phyloP scores from a whole-genome alignment of 176 grass and related monocot species.

The Panicum miliaceum region DNA sequence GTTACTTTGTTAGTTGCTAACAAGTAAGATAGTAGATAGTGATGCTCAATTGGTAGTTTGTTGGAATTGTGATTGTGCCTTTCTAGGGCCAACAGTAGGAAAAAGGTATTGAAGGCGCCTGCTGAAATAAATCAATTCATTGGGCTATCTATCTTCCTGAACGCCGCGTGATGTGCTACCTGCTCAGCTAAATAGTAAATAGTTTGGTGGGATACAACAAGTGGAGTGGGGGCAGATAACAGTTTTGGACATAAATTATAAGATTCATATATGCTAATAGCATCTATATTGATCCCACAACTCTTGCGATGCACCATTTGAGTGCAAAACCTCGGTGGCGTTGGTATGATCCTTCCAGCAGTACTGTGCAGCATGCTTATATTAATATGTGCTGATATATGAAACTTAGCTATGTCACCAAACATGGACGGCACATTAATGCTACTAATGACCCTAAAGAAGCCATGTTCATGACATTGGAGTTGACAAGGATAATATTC shows the following conservation, averaged over 20 bases:
- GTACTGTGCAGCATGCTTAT: not conserved
- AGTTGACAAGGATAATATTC: not conserved
- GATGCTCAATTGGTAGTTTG: not conserved
- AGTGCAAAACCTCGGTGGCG: not conserved
- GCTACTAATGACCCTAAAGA: not conserved
- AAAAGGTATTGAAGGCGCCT: not conserved
- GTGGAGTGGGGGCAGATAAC: slow-evolving; percentile 13
- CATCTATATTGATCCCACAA: not conserved
- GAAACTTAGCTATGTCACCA: not conserved
- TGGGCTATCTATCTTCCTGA: not conserved
- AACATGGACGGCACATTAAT: not conserved
- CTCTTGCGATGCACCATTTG: not conserved
- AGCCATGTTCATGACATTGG: not conserved
- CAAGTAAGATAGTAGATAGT: not conserved
- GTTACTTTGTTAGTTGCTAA: not conserved
- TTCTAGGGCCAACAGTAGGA: not conserved
- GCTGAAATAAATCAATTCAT: not conserved
- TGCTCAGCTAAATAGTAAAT: not conserved
- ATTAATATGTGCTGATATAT: not conserved
- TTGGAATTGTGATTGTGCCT: not conserved
- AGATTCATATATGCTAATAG: not conserved
- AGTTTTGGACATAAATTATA: not conserved
- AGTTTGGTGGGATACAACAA: slow-evolving; percentile 8
- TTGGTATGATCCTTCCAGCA: not conserved
- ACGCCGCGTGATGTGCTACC: not conserved